Evolutionary conservation across 2,329 filamentous ascomycete species (phyloP), one percentile per base, ranked within the genome.

Genomic region (Emmonsiellopsis sp.): DNA sequence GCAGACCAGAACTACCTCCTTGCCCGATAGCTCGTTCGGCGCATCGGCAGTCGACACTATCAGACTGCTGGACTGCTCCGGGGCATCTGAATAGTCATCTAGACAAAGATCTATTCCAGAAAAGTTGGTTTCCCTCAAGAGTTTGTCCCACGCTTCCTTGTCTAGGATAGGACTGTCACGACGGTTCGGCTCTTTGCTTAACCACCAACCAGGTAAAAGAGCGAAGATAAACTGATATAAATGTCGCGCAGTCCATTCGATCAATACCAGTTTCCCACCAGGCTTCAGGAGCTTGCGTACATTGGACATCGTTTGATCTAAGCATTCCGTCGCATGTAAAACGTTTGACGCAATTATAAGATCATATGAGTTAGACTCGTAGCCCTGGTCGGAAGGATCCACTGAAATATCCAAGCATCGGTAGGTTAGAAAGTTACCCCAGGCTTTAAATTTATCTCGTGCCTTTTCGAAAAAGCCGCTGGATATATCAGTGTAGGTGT

Each of bases 191-290:
- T n/a, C 30, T 16, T 38, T 51, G 15, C 61, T 61, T 7, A 54
- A 30, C 65, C 65, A 68, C 66, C 66, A 70, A 5, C 60, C 64
- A 9, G 60, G 47, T 1, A 68, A 50, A 1, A 48, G 44, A 16
- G 60, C 63, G 34, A 65, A 56, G 43, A 67, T 66, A 69, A 8
- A 59, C 63, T 11, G 60, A 48, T 3, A 68, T 48, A 2, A 46
- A 46, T 26, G 61, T 62, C 35, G 65, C 55, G 43, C 66, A 54
- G 41, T 66, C 3, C 68, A 54, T 51, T 78, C 74, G 2, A 71
- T 44, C 1, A 75, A 35, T 2, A 76, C 35, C 0, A 78, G 61
- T 45, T 70, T 69, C 0, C 74, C 75, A 1, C 71, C 73, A 1
- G 75, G 70, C 50, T 66, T 69, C 2, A 74, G 59, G 0, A 74